Percentiles rank a stretch among this genome's conserved stretches.
These are phyloP conservation scores for Candida ortonii DNA, from an alignment of 805 yeast genomes.

Conservation along the genomic window DNA sequence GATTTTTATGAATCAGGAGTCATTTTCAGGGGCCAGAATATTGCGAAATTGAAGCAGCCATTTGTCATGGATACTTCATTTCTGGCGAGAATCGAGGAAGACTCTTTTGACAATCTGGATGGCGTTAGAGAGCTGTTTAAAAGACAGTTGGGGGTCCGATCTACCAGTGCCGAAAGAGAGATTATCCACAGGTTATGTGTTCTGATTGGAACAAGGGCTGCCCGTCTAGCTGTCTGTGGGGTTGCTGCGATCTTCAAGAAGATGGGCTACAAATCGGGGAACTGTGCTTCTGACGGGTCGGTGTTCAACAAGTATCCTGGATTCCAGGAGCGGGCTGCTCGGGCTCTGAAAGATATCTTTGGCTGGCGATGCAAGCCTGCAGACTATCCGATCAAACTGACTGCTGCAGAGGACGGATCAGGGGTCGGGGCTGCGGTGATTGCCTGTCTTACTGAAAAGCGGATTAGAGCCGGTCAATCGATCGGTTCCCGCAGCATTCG, in stretches of 20 bases:
- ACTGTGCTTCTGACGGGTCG: slow-evolving; percentile 97
- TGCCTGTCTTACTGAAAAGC: slow-evolving; percentile 87
- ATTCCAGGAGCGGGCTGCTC: slow-evolving; percentile 85
- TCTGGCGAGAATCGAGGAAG: slow-evolving; percentile 85
- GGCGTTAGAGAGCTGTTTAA: slow-evolving; percentile 70
- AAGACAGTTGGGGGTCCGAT: slow-evolving; percentile 53
- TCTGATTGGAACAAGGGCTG: slow-evolving; percentile 86
- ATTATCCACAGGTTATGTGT: slow-evolving; percentile 80
- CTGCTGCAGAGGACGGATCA: slow-evolving; percentile 77
- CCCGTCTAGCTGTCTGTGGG: slow-evolving; percentile 91
- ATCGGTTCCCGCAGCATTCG: too few species aligned
- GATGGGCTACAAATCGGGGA: slow-evolving; percentile 72
- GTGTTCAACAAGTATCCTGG: slow-evolving; percentile 92
- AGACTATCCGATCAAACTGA: slow-evolving; percentile 27
- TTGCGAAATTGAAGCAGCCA: slow-evolving; percentile 55
- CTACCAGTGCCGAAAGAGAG: slow-evolving; percentile 76
- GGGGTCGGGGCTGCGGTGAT: slow-evolving; percentile 98
- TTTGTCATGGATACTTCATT: slow-evolving; percentile 86
- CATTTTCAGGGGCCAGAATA: slow-evolving; percentile 69
- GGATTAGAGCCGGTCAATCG: slow-evolving; percentile 65
- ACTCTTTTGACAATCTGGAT: slow-evolving; percentile 77
- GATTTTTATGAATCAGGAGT: slow-evolving; percentile 66
- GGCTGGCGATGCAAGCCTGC: slow-evolving; percentile 53
- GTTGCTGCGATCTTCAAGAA: slow-evolving; percentile 90
- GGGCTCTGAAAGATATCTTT: slow-evolving; percentile 83